These are phyloP conservation scores for Penicillium janthinellum DNA, from an alignment of 2,329 filamentous ascomycete species.

Conservation along the genomic window DNA sequence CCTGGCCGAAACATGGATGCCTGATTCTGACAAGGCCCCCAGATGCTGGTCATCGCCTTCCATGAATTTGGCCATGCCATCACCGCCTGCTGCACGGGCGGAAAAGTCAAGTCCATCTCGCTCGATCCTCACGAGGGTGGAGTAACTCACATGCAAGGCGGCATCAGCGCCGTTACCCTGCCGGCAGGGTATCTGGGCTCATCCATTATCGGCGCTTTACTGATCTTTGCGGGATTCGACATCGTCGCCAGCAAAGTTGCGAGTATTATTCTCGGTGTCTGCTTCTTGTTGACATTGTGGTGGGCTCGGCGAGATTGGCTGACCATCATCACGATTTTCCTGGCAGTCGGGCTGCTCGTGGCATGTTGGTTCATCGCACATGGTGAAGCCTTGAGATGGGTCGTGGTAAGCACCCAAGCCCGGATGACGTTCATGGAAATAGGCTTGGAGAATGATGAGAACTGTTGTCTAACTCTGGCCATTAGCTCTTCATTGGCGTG, in stretches of 20 bases:
- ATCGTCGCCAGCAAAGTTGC: constrained; percentile 81
- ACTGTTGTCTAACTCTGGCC: background rate
- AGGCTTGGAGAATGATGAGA: too few species aligned
- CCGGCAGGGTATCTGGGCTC: constrained; percentile 79
- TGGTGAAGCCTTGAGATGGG: constrained; percentile 71
- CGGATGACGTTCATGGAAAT: background rate
- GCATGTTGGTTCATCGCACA: constrained; percentile 80
- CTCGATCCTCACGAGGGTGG: constrained; percentile 76
- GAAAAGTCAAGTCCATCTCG: constrained; percentile 71
- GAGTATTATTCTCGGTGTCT: constrained; percentile 70
- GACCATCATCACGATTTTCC: constrained; percentile 69
- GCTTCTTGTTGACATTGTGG: constrained; percentile 78
- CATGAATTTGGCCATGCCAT: constrained; percentile 79
- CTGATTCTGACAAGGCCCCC: constrained; percentile 1
- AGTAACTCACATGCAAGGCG: constrained; percentile 75
- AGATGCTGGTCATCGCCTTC: constrained; percentile 83
- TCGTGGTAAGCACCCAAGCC: constrained; percentile 55
- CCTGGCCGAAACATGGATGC: background rate
- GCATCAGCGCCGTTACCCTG: constrained; percentile 68
- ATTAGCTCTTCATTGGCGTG: constrained; percentile 73
- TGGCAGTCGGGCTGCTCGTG: constrained; percentile 70
- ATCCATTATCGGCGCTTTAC: constrained; percentile 72
- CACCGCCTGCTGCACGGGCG: constrained; percentile 71
- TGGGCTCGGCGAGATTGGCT: constrained; percentile 80
- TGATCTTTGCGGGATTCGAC: constrained; percentile 79